Percentiles rank a stretch among this genome's conserved stretches.
These are phyloP conservation scores for Tetradesmus obliquus DNA, from an alignment of 139 green algal genomes.

Conservation along the genomic window DNA sequence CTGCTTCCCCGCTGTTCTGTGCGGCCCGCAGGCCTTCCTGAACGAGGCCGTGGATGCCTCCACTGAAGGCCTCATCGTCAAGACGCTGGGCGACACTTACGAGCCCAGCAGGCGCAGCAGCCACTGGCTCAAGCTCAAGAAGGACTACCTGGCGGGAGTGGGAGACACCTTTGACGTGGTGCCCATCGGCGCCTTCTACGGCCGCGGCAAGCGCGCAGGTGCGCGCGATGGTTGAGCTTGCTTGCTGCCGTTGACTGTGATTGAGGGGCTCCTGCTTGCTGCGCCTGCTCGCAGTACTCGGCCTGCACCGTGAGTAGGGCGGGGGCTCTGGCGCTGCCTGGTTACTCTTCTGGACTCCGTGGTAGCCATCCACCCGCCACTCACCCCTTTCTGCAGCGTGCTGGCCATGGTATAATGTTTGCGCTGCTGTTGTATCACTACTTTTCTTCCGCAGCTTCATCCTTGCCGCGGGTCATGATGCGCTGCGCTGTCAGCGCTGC, in stretches of 20 bases:
- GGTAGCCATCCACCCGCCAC: too few species aligned
- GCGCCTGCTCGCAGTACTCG: too few species aligned
- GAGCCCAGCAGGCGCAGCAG: slow-evolving; percentile 84
- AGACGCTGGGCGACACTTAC: slow-evolving; percentile 92
- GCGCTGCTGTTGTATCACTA: too few species aligned
- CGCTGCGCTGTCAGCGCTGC: too few species aligned
- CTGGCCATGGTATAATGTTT: too few species aligned
- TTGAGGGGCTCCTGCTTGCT: background rate
- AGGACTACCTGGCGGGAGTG: slow-evolving; percentile 97
- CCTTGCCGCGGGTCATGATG: too few species aligned
- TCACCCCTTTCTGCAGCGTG: too few species aligned
- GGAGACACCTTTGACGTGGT: slow-evolving; percentile 98
- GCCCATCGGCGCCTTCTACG: slow-evolving; percentile 90
- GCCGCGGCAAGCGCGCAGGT: slow-evolving; percentile 44
- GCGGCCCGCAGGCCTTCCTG: slow-evolving; percentile 81
- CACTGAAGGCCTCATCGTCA: slow-evolving; percentile 98
- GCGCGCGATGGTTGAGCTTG: background rate
- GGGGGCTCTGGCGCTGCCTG: too few species aligned
- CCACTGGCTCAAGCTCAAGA: slow-evolving; percentile 99
- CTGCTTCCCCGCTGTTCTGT: background rate
- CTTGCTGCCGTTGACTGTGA: background rate
- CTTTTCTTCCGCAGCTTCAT: too few species aligned
- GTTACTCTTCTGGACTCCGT: too few species aligned
- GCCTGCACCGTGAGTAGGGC: too few species aligned
- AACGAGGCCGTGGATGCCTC: slow-evolving; percentile 86